Evolutionary conservation across 1,284 basidiomycete genomes (phyloP).

Genomic region (Tilletia indica): DNA sequence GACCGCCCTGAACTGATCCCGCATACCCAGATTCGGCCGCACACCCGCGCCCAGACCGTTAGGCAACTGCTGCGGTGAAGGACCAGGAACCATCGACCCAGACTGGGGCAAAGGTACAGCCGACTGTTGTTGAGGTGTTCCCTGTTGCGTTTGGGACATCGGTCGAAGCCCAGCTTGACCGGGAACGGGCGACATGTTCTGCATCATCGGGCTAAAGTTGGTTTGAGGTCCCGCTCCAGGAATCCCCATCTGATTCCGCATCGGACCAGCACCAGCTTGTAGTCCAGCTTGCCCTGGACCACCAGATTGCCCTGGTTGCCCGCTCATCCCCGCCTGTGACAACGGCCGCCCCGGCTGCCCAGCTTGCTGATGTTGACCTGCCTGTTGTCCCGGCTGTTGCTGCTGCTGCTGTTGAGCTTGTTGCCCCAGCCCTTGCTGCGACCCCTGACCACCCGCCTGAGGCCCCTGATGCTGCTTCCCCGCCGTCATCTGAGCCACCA

Average conservation of each 20-base stretch:
- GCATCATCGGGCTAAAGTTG: slow-evolving; percentile 15
- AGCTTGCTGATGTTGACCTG: slow-evolving; percentile 23
- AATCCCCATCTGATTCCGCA: background rate
- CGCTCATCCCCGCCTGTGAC: background rate
- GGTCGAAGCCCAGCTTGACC: slow-evolving; percentile 14
- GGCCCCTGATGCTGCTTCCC: too few relatives aligned
- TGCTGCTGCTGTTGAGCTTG: slow-evolving; percentile 1
- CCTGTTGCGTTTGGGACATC: background rate
- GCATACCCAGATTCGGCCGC: background rate
- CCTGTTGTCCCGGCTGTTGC: slow-evolving; percentile 13
- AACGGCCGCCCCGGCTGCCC: background rate
- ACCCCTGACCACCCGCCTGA: too few relatives aligned
- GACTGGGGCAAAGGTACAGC: background rate
- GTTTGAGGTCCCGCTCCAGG: background rate
- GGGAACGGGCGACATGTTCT: slow-evolving; percentile 1
- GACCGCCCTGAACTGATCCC: slow-evolving; percentile 4
- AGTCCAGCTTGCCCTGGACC: background rate
- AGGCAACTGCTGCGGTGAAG: background rate
- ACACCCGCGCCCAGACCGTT: background rate
- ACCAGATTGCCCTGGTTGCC: background rate
- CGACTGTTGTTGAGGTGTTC: slow-evolving; percentile 5
- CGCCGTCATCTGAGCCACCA: too few relatives aligned
- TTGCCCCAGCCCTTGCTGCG: too few relatives aligned
- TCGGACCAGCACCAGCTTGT: background rate
- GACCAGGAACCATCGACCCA: background rate